Conservation (phyloP, 1,139 yeast genomes). For the Candida sanyaensis region DNA sequence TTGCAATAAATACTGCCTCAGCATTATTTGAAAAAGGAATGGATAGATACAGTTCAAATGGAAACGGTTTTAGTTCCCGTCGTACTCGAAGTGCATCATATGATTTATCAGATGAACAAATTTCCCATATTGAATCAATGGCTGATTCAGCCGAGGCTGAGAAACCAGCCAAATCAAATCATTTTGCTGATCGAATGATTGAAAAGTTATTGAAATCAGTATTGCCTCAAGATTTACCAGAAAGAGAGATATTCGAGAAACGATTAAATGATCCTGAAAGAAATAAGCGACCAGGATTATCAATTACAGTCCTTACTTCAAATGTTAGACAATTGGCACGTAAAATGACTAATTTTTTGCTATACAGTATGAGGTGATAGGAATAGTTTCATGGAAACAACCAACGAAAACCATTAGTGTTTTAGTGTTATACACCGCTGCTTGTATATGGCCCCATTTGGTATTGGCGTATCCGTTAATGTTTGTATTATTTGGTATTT, state of each 20-base stretch:
- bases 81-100: constrained; percentile 16
- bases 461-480: constrained; percentile 65
- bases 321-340: constrained; percentile 56
- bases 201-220: constrained; percentile 53
- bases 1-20: constrained; percentile 62
- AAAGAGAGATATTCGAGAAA: constrained; percentile 43
- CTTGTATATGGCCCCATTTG: constrained; percentile 71
- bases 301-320: constrained; percentile 47
- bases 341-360: constrained; percentile 55
- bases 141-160: constrained; percentile 28
- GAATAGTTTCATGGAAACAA: constrained; percentile 61
- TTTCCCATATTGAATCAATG: constrained; percentile 19
- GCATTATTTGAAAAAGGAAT: constrained; percentile 56
- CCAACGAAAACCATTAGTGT: constrained; percentile 59
- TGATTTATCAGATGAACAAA: constrained; percentile 19
- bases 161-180: constrained; percentile 22
- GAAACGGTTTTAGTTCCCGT: neutral
- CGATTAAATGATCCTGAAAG: constrained; percentile 49
- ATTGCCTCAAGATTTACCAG: constrained; percentile 45
- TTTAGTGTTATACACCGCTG: constrained; percentile 55
- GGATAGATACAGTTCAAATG: constrained; percentile 27
- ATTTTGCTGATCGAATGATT: constrained; percentile 59
- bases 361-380: constrained; percentile 56
- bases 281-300: constrained; percentile 47
- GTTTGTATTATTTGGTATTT: constrained; percentile 54